Conservation (phyloP, 495 filamentous ascomycete genomes). For the Thermochaetoides thermophila region DNA sequence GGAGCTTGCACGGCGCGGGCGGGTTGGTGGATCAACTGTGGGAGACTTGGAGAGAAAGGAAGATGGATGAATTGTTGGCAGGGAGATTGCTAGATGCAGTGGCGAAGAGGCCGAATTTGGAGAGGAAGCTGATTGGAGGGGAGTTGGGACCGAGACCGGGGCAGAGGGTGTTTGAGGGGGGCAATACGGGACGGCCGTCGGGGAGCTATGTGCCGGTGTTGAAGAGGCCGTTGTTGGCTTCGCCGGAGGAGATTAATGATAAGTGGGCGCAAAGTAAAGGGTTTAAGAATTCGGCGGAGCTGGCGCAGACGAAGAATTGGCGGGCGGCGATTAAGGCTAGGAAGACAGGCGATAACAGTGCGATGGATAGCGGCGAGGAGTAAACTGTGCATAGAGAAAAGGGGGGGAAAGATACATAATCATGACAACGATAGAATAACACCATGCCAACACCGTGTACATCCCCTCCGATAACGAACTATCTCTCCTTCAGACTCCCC, state of each 20-base stretch:
- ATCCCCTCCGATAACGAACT: too few relatives aligned
- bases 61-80: constrained; percentile 78
- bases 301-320: constrained; percentile 24
- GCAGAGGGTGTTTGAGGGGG: constrained; percentile 60
- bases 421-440: too few relatives aligned
- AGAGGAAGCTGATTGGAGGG: constrained; percentile 19
- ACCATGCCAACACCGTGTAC: not conserved
- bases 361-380: too few relatives aligned
- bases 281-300: constrained; percentile 29
- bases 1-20: constrained; percentile 38
- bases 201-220: constrained; percentile 62
- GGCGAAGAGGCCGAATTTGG: constrained; percentile 33
- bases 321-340: constrained; percentile 17
- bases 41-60: constrained; percentile 64
- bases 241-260: constrained; percentile 59
- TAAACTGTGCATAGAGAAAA: constrained; percentile 1
- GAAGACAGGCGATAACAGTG: constrained; percentile 8
- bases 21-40: constrained; percentile 65
- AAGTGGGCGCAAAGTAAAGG: constrained; percentile 62
- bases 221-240: constrained; percentile 45
- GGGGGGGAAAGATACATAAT: not conserved
- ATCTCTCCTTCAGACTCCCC: too few relatives aligned
- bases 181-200: constrained; percentile 37
- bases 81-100: constrained; percentile 50
- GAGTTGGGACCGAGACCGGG: too few relatives aligned